Base-by-base conservation (phyloP, 2,329 filamentous ascomycete genomes). In the Ampelomyces quisqualis region DNA sequence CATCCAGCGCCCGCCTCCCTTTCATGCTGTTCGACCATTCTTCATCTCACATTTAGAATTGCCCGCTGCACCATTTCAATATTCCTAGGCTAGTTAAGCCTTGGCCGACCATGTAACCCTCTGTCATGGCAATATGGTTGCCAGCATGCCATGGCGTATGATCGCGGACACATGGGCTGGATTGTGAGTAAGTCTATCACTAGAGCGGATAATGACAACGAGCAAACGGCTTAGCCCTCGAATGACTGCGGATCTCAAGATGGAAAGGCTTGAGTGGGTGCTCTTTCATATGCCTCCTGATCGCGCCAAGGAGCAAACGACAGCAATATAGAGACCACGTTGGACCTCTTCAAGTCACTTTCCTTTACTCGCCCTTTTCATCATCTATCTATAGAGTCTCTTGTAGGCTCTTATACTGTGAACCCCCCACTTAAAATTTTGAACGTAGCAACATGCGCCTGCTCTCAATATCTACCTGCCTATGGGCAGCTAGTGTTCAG, bases 391-490 rank as follows among this genome's bases (percentile, higher is more conserved):
- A 20, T 14, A 14, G 26, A 31, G 3, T 3, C 21, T 17, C 46
- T 44, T 49, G 22, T 24, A 30, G n/a, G 34, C 22, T 36, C 33
- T 7, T 21, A 20, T 29, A 6, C 27, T 42, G 21, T 29, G 28
- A 28, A 38, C 13, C 35, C 32, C 32, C 32, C 34, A 22, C 28
- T 23, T 23, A 38, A 39, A 40, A 7, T n/a, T 8, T 19, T 7
- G 5, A 7, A 21, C 15, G n/a, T 24, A 15, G 32, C 32, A 34
- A 26, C 28, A 67, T 66, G 62, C 54, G 45, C 39, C 36, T 60
- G 10, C 27, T 50, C 35, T 55, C 51, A 20, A 30, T 63, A 14
- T 36, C 60, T 37, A 45, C 58, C 45, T 64, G 62, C 57, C 60
- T 67, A 1, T 45, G 57, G 47, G 62, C 57, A 52, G 51, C 48